Evolutionary conservation across 75 land plant genomes (phyloP).

Genomic region (Azolla pinnata): DNA sequence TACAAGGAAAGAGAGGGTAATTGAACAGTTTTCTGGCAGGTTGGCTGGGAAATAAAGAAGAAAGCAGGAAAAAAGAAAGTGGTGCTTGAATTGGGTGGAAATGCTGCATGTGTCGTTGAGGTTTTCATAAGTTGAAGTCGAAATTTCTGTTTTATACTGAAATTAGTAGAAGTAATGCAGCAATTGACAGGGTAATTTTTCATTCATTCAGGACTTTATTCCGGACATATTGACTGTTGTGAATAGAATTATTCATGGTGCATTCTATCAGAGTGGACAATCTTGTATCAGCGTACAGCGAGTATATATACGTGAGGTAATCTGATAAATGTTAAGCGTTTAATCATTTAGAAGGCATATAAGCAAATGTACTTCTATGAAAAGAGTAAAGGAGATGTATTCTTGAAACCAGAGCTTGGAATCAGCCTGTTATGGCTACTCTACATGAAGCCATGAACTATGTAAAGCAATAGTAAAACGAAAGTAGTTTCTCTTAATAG

Average conservation of each 20-base stretch:
- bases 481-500: no score
- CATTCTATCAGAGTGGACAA: slow-evolving; percentile 41
- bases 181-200: neutral
- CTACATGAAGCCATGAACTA: no score
- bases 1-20: no score
- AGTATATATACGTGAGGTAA: slow-evolving; percentile 21
- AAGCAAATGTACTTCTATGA: no score
- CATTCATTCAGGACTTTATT: slow-evolving; percentile 11
- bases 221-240: slow-evolving; percentile 26
- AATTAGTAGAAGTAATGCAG: neutral
- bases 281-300: slow-evolving; percentile 42
- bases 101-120: slow-evolving; percentile 41
- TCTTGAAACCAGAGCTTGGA: no score
- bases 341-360: no score
- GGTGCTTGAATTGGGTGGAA: slow-evolving; percentile 40
- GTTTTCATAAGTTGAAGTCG: slow-evolving; percentile 4
- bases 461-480: no score
- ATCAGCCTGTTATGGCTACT: no score
- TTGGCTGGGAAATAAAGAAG: slow-evolving; percentile 36
- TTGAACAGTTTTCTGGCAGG: slow-evolving; percentile 2
- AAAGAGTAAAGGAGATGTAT: no score
- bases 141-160: neutral
- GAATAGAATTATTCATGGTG: slow-evolving; percentile 30
- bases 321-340: neutral
- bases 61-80: slow-evolving; percentile 47